Percentiles rank a stretch among this genome's conserved stretches.
These are phyloP conservation scores for Yarrowia galli DNA, from an alignment of 1,139 yeast genomes.

Conservation along the genomic window DNA sequence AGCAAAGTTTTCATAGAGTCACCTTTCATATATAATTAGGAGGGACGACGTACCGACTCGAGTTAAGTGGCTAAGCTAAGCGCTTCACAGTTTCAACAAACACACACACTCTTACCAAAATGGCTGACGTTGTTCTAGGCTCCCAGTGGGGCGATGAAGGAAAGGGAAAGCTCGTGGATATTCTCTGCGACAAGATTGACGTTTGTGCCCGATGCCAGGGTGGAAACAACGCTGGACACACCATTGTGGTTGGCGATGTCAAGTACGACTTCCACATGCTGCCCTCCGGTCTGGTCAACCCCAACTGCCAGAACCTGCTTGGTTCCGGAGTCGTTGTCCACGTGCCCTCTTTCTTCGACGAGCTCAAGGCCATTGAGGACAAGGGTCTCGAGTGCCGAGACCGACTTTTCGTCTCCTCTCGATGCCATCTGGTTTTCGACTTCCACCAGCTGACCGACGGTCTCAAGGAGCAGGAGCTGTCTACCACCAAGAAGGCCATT, in stretches of 20 bases:
- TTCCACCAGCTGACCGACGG: conserved; percentile 98
- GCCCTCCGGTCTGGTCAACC: conserved; percentile 95
- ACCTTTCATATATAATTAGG: conserved; percentile 25
- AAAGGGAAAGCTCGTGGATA: conserved; percentile 94
- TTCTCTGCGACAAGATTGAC: conserved; percentile 90
- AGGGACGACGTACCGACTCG: not conserved
- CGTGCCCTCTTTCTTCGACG: conserved; percentile 90
- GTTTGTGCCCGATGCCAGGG: conserved; percentile 99
- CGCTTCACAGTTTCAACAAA: conserved; percentile 32
- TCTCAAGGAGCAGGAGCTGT: conserved; percentile 89
- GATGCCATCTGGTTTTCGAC: conserved; percentile 96
- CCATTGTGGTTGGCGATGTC: conserved; percentile 86
- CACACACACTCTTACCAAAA: conserved; percentile 44
- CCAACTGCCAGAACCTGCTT: conserved; percentile 83
- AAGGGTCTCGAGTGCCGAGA: conserved; percentile 77
- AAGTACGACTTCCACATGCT: conserved; percentile 98
- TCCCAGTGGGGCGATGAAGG: conserved; percentile 99
- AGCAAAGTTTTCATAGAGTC: conserved; percentile 37
- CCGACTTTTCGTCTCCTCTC: conserved; percentile 84
- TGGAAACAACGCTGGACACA: conserved; percentile 99
- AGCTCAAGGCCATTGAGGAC: conserved; percentile 76
- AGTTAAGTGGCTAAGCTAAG: conserved; percentile 37
- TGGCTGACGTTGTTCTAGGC: conserved; percentile 95
- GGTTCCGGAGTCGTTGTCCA: conserved; percentile 98
- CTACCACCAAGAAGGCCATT: conserved; percentile 83